Percentiles rank a stretch among this genome's conserved stretches.
These are phyloP conservation scores for Sphagnurus paluster DNA, from an alignment of 1,284 basidiomycete species.

Conservation along the genomic window DNA sequence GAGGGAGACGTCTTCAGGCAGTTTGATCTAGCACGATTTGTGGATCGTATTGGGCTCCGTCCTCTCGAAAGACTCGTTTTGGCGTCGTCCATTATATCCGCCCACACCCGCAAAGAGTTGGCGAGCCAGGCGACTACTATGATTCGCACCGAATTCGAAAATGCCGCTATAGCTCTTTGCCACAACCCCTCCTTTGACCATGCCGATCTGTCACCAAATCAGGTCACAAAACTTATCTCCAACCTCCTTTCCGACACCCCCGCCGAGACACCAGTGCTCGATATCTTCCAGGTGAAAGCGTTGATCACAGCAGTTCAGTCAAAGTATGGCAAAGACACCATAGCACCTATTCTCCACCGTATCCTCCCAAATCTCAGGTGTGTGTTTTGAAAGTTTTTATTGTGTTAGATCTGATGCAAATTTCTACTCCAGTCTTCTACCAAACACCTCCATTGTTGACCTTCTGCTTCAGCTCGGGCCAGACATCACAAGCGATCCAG, in stretches of 20 bases:
- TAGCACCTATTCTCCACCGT: constrained; percentile 46
- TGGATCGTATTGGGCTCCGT: constrained; percentile 72
- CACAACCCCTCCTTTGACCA: constrained; percentile 80
- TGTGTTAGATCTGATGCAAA: constrained; percentile 3
- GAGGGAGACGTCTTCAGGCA: constrained; percentile 78
- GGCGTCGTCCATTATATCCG: constrained; percentile 69
- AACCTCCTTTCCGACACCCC: constrained; percentile 74
- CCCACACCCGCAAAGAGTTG: constrained; percentile 73
- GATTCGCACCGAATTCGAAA: constrained; percentile 75
- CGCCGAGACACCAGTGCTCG: constrained; percentile 65
- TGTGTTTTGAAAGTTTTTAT: too few relatives aligned
- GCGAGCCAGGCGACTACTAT: constrained; percentile 63
- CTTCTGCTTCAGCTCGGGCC: constrained; percentile 72
- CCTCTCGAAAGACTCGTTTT: constrained; percentile 81
- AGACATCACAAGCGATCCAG: constrained; percentile 72
- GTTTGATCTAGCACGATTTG: constrained; percentile 78
- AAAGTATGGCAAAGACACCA: constrained; percentile 66
- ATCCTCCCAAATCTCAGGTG: constrained; percentile 69
- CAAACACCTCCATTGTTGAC: constrained; percentile 69
- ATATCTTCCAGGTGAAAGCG: constrained; percentile 68
- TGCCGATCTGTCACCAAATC: constrained; percentile 71
- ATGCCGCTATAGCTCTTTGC: constrained; percentile 68
- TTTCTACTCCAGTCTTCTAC: constrained; percentile 50
- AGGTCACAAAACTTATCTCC: constrained; percentile 76
- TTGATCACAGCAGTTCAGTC: constrained; percentile 71